These are phyloP conservation scores for Hyphopichia buzzinii DNA, from an alignment of 1,139 yeast genomes.

Conservation along the genomic window DNA sequence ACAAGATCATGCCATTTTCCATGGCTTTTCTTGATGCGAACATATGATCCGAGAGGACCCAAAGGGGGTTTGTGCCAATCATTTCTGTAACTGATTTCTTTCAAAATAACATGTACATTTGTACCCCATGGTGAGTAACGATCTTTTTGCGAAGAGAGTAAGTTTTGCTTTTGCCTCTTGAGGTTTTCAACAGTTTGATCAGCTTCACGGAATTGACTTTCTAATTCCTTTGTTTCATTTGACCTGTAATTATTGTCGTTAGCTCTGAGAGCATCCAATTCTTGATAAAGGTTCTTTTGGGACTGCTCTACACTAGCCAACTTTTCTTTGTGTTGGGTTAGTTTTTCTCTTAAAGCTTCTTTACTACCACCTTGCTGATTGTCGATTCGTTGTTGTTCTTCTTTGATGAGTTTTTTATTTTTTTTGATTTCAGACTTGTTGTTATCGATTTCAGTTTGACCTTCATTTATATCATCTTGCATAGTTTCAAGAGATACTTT, in stretches of 20 bases:
- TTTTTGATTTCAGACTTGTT: slow-evolving; percentile 24
- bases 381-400: slow-evolving; percentile 37
- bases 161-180: slow-evolving; percentile 12
- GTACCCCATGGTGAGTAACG: slow-evolving; percentile 48
- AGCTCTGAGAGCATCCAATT: slow-evolving; percentile 11
- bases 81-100: slow-evolving; percentile 33
- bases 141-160: slow-evolving; percentile 23
- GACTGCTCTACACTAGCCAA: slow-evolving; percentile 3
- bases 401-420: slow-evolving; percentile 15
- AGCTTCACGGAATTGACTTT: slow-evolving; percentile 8
- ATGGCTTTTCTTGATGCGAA: slow-evolving; percentile 55
- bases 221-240: slow-evolving; percentile 5
- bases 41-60: slow-evolving; percentile 79
- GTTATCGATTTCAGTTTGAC: slow-evolving; percentile 23
- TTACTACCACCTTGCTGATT: slow-evolving; percentile 41
- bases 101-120: slow-evolving; percentile 39
- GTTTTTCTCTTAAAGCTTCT: slow-evolving; percentile 19
- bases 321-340: slow-evolving; percentile 8
- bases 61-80: slow-evolving; percentile 54
- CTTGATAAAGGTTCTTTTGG: neutral
- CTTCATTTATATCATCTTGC: slow-evolving; percentile 2
- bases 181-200: slow-evolving; percentile 11
- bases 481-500: slow-evolving; percentile 1
- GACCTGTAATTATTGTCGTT: neutral
- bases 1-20: slow-evolving; percentile 62